Evolutionary conservation across 2,329 filamentous ascomycete species (phyloP).

Genomic region (Aspergillus ibericus): DNA sequence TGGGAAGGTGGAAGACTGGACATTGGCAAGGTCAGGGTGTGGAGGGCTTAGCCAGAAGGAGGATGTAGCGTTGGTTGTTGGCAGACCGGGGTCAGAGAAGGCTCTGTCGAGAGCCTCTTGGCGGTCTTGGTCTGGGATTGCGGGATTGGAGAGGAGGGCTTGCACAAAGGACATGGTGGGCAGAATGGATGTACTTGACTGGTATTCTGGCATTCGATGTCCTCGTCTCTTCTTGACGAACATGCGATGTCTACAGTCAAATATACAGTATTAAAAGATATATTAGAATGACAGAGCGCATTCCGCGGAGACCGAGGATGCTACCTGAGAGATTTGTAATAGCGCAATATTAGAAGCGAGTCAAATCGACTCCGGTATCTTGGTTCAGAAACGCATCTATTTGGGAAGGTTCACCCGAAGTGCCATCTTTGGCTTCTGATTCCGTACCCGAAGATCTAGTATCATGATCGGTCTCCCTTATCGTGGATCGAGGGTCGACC

Average conservation of each 20-base stretch:
- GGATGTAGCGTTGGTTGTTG: conserved; percentile 28
- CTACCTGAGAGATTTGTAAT: neutral
- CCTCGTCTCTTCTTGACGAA: neutral
- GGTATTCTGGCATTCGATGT: neutral
- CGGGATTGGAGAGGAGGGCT: conserved; percentile 18
- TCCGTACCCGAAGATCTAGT: neutral
- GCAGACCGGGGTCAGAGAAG: conserved; percentile 28
- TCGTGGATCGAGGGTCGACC: neutral
- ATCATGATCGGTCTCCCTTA: neutral
- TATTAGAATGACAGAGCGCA: too few relatives aligned
- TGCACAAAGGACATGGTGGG: conserved; percentile 25
- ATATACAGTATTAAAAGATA: too few relatives aligned
- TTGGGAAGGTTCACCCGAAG: neutral
- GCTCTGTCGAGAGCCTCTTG: conserved; percentile 27
- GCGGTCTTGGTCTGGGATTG: conserved; percentile 18
- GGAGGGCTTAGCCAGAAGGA: conserved; percentile 34
- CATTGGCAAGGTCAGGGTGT: conserved; percentile 24
- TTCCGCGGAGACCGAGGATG: neutral
- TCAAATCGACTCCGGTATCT: neutral
- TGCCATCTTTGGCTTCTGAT: neutral
- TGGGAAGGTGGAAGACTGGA: conserved; percentile 21
- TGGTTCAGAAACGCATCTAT: neutral
- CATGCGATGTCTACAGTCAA: neutral
- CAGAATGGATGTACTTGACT: too few relatives aligned
- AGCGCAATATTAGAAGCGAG: neutral